Evolutionary conservation across 495 filamentous ascomycete genomes (phyloP).

Genomic region (Aspergillus cristatus): DNA sequence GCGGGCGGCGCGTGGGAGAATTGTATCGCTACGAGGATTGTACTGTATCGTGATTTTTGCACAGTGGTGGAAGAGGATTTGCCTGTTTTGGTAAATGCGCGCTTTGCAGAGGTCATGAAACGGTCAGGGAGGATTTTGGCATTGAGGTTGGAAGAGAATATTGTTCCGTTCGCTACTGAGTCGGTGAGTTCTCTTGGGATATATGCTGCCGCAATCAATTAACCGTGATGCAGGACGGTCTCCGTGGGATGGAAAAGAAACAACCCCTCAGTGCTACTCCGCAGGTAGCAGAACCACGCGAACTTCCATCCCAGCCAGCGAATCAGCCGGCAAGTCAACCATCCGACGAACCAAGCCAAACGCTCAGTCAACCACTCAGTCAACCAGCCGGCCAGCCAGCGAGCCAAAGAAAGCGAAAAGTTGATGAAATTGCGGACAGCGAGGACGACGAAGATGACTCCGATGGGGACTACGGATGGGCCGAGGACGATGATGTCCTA

Average conservation of each 20-base stretch:
- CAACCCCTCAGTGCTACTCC: conserved; percentile 1
- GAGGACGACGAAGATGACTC: conserved; percentile 42
- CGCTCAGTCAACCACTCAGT: too few species aligned
- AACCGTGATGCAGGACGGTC: conserved; percentile 17
- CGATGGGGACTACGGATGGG: conserved; percentile 30
- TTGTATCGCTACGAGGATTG: conserved; percentile 54
- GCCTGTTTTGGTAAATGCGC: conserved; percentile 5
- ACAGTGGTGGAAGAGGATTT: conserved; percentile 4
- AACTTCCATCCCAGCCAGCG: background rate
- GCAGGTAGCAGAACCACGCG: background rate
- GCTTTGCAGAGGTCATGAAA: conserved; percentile 41
- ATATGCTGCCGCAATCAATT: too few species aligned
- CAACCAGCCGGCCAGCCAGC: too few species aligned
- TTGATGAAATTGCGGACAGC: conserved; percentile 41
- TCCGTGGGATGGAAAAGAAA: conserved; percentile 9
- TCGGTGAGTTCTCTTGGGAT: conserved; percentile 23
- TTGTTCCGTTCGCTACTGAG: conserved; percentile 32
- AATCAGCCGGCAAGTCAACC: too few species aligned
- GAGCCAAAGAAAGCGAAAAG: conserved; percentile 37
- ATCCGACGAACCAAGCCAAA: too few species aligned
- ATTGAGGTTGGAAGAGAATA: conserved; percentile 24
- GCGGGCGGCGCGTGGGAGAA: conserved; percentile 62
- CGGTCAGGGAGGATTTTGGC: conserved; percentile 24
- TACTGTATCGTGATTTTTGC: conserved; percentile 58
- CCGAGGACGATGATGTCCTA: conserved; percentile 12